A percentile compares a stretch with the other conserved stretches of the same genome.
Evolutionary conservation across 2,329 filamentous ascomycete species (phyloP).

Genomic region (Didymella keratinophila): DNA sequence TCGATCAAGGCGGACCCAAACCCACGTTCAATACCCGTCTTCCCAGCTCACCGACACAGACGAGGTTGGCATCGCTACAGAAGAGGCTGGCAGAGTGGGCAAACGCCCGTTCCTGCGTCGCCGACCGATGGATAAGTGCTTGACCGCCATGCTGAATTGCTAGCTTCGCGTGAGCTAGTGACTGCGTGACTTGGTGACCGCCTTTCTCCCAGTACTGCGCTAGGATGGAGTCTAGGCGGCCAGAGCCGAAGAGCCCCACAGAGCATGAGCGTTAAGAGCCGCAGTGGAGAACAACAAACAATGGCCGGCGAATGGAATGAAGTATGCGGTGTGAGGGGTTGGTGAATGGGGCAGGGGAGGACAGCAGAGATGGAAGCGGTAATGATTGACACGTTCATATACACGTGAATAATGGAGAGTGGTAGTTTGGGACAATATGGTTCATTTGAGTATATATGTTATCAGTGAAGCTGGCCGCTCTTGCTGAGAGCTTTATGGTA

Average conservation of each 20-base stretch:
- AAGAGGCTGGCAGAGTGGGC: background rate
- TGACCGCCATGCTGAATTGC: constrained; percentile 1
- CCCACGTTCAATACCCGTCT: background rate
- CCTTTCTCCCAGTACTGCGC: constrained; percentile 10
- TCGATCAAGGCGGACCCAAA: background rate
- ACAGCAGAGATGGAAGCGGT: background rate
- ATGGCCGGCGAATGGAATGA: background rate
- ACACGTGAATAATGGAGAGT: background rate
- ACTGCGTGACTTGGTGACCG: constrained; percentile 11
- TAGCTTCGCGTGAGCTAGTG: background rate
- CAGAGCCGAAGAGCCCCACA: constrained; percentile 7
- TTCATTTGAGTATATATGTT: constrained; percentile 8
- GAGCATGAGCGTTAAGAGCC: constrained; percentile 6
- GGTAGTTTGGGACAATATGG: background rate
- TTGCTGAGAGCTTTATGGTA: background rate
- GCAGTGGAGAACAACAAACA: constrained; percentile 17
- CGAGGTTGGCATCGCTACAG: background rate
- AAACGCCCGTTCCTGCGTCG: constrained; percentile 11
- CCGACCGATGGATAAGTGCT: background rate
- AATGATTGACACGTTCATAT: constrained; percentile 6
- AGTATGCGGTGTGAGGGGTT: constrained; percentile 2
- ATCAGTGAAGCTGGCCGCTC: background rate
- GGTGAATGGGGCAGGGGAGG: background rate
- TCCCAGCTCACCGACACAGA: background rate
- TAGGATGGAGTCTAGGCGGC: constrained; percentile 8